Conservation (phyloP, 495 filamentous ascomycete genomes). For the Podospora appendiculata region DNA sequence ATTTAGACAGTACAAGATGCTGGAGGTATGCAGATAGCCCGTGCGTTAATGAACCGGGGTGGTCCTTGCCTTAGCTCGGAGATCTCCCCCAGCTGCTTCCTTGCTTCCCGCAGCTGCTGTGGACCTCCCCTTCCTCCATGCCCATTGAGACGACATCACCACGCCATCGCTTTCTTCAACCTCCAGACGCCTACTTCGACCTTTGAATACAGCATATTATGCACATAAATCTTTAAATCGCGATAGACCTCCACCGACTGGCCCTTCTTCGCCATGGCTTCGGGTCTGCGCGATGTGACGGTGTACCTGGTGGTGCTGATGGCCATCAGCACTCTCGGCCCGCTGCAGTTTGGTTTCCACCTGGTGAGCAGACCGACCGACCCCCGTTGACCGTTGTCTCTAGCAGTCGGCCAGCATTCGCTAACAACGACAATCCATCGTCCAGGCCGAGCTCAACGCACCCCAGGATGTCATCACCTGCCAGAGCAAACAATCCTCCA, state of each 20-base stretch:
- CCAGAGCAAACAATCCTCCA: slow-evolving; percentile 51
- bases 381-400: too few relatives aligned
- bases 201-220: neutral
- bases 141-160: too few relatives aligned
- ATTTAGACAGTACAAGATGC: too few relatives aligned
- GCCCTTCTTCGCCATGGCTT: slow-evolving; percentile 20
- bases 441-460: slow-evolving; percentile 87
- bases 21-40: too few relatives aligned
- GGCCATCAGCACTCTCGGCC: slow-evolving; percentile 61
- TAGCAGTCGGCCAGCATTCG: too few relatives aligned
- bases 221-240: neutral
- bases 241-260: neutral
- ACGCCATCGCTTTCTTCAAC: too few relatives aligned
- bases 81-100: too few relatives aligned
- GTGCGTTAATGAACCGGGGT: too few relatives aligned
- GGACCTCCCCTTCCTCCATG: too few relatives aligned
- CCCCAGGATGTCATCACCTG: slow-evolving; percentile 86
- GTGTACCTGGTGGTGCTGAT: slow-evolving; percentile 60
- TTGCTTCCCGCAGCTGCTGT: too few relatives aligned
- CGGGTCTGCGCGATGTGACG: slow-evolving; percentile 39
- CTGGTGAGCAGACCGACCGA: slow-evolving; percentile 51
- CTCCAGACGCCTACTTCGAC: too few relatives aligned
- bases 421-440: slow-evolving; percentile 11
- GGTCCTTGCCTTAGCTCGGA: too few relatives aligned
- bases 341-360: slow-evolving; percentile 91